Evolutionary conservation across 225 moss, liverwort and hornwort species (phyloP).

Genomic region (Polytrichum formosum): DNA sequence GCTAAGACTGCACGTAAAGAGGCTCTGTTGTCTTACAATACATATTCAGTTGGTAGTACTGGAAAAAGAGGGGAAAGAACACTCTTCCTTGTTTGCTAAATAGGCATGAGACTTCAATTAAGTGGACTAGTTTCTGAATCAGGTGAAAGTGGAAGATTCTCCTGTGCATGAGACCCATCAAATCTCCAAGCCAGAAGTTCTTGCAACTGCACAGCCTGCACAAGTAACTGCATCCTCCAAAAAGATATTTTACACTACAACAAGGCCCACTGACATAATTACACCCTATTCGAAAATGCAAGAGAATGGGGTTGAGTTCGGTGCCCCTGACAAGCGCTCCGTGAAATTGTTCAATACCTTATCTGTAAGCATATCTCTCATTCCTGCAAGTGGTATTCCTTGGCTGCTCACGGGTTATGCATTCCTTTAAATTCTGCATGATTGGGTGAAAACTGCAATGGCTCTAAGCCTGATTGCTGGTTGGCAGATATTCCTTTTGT

Average conservation of each 20-base stretch:
- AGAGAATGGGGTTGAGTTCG: slow-evolving; percentile 86
- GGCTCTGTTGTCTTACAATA: not conserved
- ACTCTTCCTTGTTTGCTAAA: not conserved
- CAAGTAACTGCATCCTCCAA: slow-evolving; percentile 57
- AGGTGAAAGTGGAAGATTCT: slow-evolving; percentile 47
- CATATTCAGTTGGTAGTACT: too few species aligned
- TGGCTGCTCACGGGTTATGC: not conserved
- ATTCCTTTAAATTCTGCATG: not conserved
- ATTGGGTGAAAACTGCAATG: not conserved
- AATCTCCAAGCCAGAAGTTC: slow-evolving; percentile 43
- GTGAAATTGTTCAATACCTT: slow-evolving; percentile 80
- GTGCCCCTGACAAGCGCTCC: slow-evolving; percentile 93
- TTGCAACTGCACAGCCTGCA: slow-evolving; percentile 38
- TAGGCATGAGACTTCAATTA: slow-evolving; percentile 2
- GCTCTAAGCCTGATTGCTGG: not conserved
- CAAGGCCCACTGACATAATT: slow-evolving; percentile 80
- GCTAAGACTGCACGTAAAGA: not conserved
- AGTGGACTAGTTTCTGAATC: slow-evolving; percentile 17
- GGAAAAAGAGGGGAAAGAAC: too few species aligned
- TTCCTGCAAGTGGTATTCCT: not conserved
- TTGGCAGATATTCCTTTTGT: slow-evolving; percentile 84
- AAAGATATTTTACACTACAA: slow-evolving; percentile 75
- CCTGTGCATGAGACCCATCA: slow-evolving; percentile 43
- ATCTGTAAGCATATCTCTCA: slow-evolving; percentile 48
- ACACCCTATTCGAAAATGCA: slow-evolving; percentile 82